Evolutionary conservation across 2,329 filamentous ascomycete genomes (phyloP), one percentile per base, ranked within the genome.

Genomic region (Alternaria conjuncta): DNA sequence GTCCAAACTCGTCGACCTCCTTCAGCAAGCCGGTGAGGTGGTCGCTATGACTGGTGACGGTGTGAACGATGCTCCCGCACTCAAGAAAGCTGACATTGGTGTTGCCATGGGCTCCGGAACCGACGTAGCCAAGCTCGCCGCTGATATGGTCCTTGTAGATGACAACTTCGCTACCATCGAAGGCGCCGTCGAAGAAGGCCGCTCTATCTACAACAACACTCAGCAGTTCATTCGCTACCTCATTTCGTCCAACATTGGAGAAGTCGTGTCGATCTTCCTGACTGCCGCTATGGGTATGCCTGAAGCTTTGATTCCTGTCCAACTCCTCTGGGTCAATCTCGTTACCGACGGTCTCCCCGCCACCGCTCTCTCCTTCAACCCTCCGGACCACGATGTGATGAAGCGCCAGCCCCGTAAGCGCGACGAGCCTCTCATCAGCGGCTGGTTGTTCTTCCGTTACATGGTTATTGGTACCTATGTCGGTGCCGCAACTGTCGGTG

Each of bases 101-200:
- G 94, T 99, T 66, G 96, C 96, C 62, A 99, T 99, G 96, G 96
- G 96, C 55, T 96, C 93, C 60, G 96, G 96, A 77, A 99, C 96
- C 25, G 96, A 99, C 79, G 96, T 99, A 28, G 93, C 96, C 63
- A 97, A 97, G 84, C 85, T 99, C 70, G 96, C 96, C 28, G 93
- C 96, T 62, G 96, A 99, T 80, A 99, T 99, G 96, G 95, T 99
- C 55, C 90, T 99, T 55, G 93, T 94, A 25, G 96, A 99, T 82
- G 94, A 97, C 83, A 99, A 99, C 86, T 99, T 99, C 81, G 96
- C 96, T 66, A 99, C 96, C 4, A 99, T 99, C 71, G 93, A 97
- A 80, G 86, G 93, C 60, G 96, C 96, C 54, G 94, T 99, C 68
- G 96, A 99, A 80, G 96, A 99, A 83, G 96, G 96, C 57, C 92